phyloP scores from a whole-genome alignment of 768 basidiomycete species.

The Tricholoma sp. region DNA sequence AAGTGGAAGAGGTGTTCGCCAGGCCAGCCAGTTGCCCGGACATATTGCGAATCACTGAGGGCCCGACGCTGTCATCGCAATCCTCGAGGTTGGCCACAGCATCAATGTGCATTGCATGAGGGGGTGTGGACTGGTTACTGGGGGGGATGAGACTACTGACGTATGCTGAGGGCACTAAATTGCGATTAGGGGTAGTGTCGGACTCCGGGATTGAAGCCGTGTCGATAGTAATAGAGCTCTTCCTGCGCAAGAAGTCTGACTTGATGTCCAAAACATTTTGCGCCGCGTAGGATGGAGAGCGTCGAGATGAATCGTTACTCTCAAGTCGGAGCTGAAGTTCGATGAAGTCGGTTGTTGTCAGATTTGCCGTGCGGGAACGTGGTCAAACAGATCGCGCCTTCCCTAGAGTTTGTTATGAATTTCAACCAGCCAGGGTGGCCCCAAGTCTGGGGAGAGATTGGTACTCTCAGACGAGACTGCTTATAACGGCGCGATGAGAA shows the following conservation, averaged over 20 bases:
- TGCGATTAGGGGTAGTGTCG: background rate
- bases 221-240: too few relatives aligned
- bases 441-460: background rate
- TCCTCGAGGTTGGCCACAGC: background rate
- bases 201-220: background rate
- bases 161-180: background rate
- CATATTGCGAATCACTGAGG: background rate
- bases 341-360: background rate
- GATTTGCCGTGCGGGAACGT: background rate
- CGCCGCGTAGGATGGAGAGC: background rate
- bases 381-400: background rate
- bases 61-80: background rate
- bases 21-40: background rate
- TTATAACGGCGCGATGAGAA: background rate
- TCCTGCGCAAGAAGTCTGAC: background rate
- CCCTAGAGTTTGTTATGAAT: background rate
- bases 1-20: background rate
- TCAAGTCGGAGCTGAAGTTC: slow-evolving; percentile 7
- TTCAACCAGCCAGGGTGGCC: background rate
- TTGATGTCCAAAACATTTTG: background rate
- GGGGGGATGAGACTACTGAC: background rate
- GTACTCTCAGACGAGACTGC: background rate
- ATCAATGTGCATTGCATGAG: background rate
- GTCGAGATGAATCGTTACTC: background rate
- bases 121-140: background rate